Percentiles rank a stretch among this genome's conserved stretches.
phyloP scores from a whole-genome alignment of 2,329 filamentous ascomycete genomes.

The Botrytis paeoniae region DNA sequence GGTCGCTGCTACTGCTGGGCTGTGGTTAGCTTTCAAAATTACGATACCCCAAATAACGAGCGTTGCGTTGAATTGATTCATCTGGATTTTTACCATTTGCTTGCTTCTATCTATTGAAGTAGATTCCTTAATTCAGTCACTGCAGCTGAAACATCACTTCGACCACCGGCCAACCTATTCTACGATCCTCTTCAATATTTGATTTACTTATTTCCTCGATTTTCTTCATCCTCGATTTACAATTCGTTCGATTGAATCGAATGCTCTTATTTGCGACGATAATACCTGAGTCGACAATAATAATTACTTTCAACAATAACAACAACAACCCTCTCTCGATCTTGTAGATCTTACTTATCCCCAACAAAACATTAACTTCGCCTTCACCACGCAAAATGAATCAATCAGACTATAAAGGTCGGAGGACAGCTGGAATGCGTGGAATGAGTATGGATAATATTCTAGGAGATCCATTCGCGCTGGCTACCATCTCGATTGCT shows the following conservation, averaged over 20 bases:
- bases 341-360: constrained; percentile 48
- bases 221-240: constrained; percentile 9
- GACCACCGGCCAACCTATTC: background rate
- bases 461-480: constrained; percentile 90
- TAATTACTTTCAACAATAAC: background rate
- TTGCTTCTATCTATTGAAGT: background rate
- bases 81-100: background rate
- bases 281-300: constrained; percentile 8
- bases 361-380: constrained; percentile 69
- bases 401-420: constrained; percentile 52
- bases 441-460: constrained; percentile 81
- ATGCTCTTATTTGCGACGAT: constrained; percentile 15
- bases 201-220: background rate
- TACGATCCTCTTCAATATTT: background rate
- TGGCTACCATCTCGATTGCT: constrained; percentile 89
- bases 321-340: background rate
- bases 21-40: constrained; percentile 16
- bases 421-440: constrained; percentile 50
- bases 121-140: constrained; percentile 10
- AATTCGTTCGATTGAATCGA: constrained; percentile 14
- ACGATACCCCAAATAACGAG: background rate
- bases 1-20: constrained; percentile 16
- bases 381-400: constrained; percentile 82
- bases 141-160: constrained; percentile 17
- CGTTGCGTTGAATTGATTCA: constrained; percentile 11